Conservation (phyloP, 1,284 basidiomycete genomes). For the Heterobasidion irregulare region DNA sequence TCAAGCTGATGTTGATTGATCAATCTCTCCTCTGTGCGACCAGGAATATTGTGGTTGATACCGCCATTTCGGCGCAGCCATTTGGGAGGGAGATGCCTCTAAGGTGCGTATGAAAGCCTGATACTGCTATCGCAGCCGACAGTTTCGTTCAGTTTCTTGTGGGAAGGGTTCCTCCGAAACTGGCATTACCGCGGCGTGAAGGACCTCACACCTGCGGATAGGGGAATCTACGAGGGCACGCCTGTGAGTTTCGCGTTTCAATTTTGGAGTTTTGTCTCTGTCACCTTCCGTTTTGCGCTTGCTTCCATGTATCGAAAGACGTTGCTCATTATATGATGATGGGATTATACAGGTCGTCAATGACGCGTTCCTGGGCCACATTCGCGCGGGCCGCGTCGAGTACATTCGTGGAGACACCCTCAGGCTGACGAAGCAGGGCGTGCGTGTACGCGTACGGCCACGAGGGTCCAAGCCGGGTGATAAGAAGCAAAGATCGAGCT, state of each 20-base stretch:
- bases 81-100: slow-evolving; percentile 49
- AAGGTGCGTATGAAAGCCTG: slow-evolving; percentile 20
- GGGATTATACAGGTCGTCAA: slow-evolving; percentile 37
- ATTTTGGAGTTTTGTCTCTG: neutral
- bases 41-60: slow-evolving; percentile 45
- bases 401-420: slow-evolving; percentile 51
- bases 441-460: slow-evolving; percentile 26
- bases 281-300: neutral
- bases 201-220: slow-evolving; percentile 32
- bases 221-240: slow-evolving; percentile 41
- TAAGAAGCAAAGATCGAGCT: slow-evolving; percentile 6
- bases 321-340: neutral
- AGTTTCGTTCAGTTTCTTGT: slow-evolving; percentile 31
- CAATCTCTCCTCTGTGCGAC: too few species aligned
- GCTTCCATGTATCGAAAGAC: neutral
- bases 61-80: slow-evolving; percentile 44
- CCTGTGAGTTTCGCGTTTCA: slow-evolving; percentile 21
- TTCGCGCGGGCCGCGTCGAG: slow-evolving; percentile 37
- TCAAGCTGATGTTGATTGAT: too few species aligned
- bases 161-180: slow-evolving; percentile 38
- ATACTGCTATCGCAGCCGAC: neutral
- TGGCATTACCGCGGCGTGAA: slow-evolving; percentile 48
- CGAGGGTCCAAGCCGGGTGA: slow-evolving; percentile 22
- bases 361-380: slow-evolving; percentile 43
- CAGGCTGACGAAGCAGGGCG: slow-evolving; percentile 33